Evolutionary conservation across 805 yeast genomes (phyloP), one percentile per base, ranked within the genome.

Genomic region (Schwanniomyces pseudopolymorphus): DNA sequence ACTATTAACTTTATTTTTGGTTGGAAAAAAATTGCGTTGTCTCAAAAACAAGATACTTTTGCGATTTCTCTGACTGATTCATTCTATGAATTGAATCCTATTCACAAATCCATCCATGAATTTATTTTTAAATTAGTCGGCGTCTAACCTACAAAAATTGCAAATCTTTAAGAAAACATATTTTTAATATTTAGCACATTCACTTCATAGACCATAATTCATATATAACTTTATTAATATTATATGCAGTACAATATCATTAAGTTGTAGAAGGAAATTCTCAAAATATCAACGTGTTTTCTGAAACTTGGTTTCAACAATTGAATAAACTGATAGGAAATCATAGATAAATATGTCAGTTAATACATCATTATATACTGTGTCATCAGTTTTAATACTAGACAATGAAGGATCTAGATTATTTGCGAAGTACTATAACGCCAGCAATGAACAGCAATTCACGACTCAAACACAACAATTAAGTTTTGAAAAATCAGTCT

Each of bases 321-420:
- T 14, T 17, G 10, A 16, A 16, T 14, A 31, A 31, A 17, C 10
- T 31, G 35, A 14, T 31, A 31, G 20, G 20, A 31, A 31, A 14
- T 4, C 20, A 17, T 31, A 14, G 20, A 31, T 2, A 26, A 44
- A 27, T 19, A 74, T 69, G 76, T 72, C 79, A 56, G 60, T 71
- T 39, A 77, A 77, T 53, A 67, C 79, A 35, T 84, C 95, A 7
- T 76, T 94, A 48, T 91, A 92, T 72, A 77, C 97, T 6, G 83
- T 92, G 43, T 78, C 86, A 33, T 94, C 97, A 3, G 75, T 87
- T 38, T 68, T 92, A 55, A 79, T 94, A 54, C 79, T 94, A 54
- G 97, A 91, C 65, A 80, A 74, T 56, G 85, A 84, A 46, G 96
- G 96, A 13, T 78, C 82, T 46, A 75, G 98, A 56, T 69, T 94